Percentiles rank a stretch among this genome's conserved stretches.
phyloP scores from a whole-genome alignment of 129 eudicot genomes.

The Apium graveolens region DNA sequence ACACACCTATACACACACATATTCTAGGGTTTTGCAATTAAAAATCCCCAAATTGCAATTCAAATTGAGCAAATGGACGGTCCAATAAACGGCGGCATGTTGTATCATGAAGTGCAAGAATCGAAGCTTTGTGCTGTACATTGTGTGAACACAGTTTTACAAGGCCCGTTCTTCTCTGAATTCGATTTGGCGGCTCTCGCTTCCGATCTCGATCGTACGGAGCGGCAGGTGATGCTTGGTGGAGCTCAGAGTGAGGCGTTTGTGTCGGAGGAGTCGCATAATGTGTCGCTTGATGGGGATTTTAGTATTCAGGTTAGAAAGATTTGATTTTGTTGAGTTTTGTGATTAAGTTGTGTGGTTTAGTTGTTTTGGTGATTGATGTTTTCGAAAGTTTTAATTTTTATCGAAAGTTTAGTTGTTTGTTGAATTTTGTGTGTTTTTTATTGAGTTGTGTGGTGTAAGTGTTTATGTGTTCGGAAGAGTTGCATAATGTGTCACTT shows the following conservation, averaged over 20 bases:
- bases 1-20: neutral
- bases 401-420: neutral
- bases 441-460: neutral
- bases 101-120: conserved; percentile 98
- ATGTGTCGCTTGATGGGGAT: conserved; percentile 91
- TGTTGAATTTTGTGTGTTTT: neutral
- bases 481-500: no score
- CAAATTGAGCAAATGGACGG: conserved; percentile 36
- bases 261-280: conserved; percentile 58
- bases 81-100: conserved; percentile 85
- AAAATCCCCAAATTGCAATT: neutral
- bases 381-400: neutral
- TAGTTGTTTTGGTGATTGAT: neutral
- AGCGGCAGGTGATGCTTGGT: conserved; percentile 81
- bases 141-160: conserved; percentile 94
- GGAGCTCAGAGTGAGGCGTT: conserved; percentile 39
- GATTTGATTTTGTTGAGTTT: neutral
- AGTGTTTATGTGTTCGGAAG: no score
- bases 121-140: conserved; percentile 97
- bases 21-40: conserved; percentile 7
- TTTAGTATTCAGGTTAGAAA: conserved; percentile 74
- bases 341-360: neutral
- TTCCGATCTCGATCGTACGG: conserved; percentile 82
- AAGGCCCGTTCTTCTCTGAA: conserved; percentile 97
- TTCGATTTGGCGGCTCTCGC: conserved; percentile 98